Conservation (phyloP, 2,329 filamentous ascomycete species). For the Penicillium occitanis region DNA sequence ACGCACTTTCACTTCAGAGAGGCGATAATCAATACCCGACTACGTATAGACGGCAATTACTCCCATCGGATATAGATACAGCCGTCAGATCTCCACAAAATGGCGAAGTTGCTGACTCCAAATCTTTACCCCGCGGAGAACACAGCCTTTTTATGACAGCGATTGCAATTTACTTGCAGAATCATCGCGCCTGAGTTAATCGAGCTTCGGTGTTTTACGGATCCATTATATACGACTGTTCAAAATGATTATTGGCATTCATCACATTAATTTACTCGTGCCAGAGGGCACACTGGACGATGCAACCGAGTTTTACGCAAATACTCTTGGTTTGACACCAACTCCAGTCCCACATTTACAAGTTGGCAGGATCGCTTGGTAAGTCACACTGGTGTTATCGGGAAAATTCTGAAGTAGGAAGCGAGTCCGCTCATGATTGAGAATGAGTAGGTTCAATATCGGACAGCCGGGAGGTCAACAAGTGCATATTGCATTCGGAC, state of each 20-base stretch:
- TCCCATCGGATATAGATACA: conserved; percentile 6
- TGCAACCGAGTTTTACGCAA: conserved; percentile 56
- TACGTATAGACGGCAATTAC: background rate
- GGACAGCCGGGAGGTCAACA: conserved; percentile 54
- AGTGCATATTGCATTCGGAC: conserved; percentile 54
- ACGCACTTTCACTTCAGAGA: background rate
- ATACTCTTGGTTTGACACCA: conserved; percentile 56
- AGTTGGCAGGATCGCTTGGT: conserved; percentile 56
- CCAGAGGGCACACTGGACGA: conserved; percentile 53
- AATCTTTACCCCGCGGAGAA: background rate
- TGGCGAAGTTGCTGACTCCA: background rate
- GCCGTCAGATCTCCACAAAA: conserved; percentile 7
- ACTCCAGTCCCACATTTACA: conserved; percentile 56
- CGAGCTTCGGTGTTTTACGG: background rate
- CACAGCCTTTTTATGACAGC: background rate
- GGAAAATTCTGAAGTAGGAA: background rate
- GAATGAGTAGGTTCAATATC: conserved; percentile 53
- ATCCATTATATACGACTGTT: background rate
- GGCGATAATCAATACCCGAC: too few relatives aligned
- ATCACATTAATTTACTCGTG: conserved; percentile 61
- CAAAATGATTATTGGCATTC: conserved; percentile 54
- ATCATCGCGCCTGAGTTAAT: background rate
- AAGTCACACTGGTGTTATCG: conserved; percentile 19
- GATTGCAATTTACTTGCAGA: background rate
- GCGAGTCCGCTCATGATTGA: background rate